These are phyloP conservation scores for Tetratostichococcus sp. DNA, from an alignment of 139 green algal genomes.

Conservation along the genomic window DNA sequence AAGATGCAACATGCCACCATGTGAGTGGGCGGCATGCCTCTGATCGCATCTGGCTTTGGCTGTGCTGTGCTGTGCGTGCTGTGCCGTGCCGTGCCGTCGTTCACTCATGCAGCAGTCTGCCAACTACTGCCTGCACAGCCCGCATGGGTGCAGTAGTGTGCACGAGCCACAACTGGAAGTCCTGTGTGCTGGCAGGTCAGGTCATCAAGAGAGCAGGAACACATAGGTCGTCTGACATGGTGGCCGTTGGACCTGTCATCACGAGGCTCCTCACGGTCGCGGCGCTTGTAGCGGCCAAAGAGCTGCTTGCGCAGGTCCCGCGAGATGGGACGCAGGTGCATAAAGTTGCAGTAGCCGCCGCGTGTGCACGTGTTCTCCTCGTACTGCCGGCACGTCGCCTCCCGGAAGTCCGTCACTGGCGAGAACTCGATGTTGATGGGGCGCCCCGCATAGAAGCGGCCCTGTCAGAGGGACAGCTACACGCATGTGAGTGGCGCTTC, in stretches of 20 bases:
- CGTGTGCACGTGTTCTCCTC: slow-evolving; percentile 96
- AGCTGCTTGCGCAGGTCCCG: slow-evolving; percentile 64
- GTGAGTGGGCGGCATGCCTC: too few species aligned
- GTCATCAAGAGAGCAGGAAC: too few species aligned
- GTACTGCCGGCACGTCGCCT: slow-evolving; percentile 95
- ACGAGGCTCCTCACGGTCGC: slow-evolving; percentile 10
- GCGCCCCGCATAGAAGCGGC: slow-evolving; percentile 83
- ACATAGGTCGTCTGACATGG: too few species aligned
- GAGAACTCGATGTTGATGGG: slow-evolving; percentile 93
- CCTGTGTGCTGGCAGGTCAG: too few species aligned
- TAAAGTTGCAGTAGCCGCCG: slow-evolving; percentile 99
- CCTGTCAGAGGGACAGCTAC: slow-evolving; percentile 28
- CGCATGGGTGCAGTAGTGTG: too few species aligned
- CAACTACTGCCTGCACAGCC: too few species aligned
- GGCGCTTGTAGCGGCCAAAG: slow-evolving; percentile 78
- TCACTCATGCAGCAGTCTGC: too few species aligned
- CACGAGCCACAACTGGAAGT: too few species aligned
- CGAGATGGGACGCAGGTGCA: slow-evolving; percentile 95
- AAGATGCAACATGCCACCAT: not conserved
- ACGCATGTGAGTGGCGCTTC: too few species aligned
- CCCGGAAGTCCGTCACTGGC: slow-evolving; percentile 96
- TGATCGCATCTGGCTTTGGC: too few species aligned
- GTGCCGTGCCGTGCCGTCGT: too few species aligned
- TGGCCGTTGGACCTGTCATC: slow-evolving; percentile 12
- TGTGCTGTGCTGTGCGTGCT: too few species aligned